Conservation (phyloP, 169 alveolate genomes). For the Plasmodium sp. region DNA sequence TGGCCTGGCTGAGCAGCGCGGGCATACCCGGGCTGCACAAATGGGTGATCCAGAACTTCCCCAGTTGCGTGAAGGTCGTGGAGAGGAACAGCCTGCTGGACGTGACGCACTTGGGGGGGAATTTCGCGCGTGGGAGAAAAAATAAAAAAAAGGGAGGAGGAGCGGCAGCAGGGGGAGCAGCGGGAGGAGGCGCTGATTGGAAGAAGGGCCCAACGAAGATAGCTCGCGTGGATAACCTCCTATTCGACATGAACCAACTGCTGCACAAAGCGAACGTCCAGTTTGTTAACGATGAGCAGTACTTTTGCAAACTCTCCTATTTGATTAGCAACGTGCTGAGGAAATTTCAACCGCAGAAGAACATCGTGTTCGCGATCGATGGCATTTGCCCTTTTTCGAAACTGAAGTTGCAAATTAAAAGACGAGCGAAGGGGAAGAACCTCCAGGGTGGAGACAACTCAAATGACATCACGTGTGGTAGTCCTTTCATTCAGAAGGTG, state of each 20-base stretch:
- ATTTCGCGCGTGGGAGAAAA: background rate
- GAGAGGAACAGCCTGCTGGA: slow-evolving; percentile 33
- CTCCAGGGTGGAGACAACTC: background rate
- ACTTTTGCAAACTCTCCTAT: slow-evolving; percentile 64
- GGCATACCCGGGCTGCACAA: slow-evolving; percentile 82
- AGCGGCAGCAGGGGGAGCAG: too few relatives aligned
- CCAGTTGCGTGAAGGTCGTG: slow-evolving; percentile 72
- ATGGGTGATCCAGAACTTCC: slow-evolving; percentile 76
- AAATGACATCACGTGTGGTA: slow-evolving; percentile 78
- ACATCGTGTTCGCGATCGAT: slow-evolving; percentile 78
- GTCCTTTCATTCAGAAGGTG: slow-evolving; percentile 71
- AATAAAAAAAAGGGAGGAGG: background rate
- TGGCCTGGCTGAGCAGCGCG: background rate
- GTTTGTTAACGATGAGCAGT: slow-evolving; percentile 31
- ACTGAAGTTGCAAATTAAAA: slow-evolving; percentile 64
- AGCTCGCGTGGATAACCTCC: slow-evolving; percentile 63
- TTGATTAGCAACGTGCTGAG: slow-evolving; percentile 68
- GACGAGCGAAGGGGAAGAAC: slow-evolving; percentile 53
- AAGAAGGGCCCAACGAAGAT: background rate
- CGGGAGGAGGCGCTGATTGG: background rate
- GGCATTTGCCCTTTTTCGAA: slow-evolving; percentile 82
- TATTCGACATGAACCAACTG: slow-evolving; percentile 80
- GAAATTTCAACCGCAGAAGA: slow-evolving; percentile 60
- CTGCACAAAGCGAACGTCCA: slow-evolving; percentile 78
- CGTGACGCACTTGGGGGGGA: background rate